Conservation (phyloP, 805 yeast genomes). For the Isabelozyma heimii region DNA sequence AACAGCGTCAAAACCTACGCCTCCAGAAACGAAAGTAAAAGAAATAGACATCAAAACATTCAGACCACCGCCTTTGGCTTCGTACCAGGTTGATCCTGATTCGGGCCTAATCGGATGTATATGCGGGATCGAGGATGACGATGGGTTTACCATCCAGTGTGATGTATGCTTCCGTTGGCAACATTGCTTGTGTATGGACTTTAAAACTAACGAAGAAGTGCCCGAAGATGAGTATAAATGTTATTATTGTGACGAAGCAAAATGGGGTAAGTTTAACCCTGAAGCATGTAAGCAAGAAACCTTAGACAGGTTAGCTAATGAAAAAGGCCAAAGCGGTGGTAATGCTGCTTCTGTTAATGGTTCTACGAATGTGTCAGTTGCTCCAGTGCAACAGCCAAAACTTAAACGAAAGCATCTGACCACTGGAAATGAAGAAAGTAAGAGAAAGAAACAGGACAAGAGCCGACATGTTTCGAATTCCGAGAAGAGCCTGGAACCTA, state of each 20-base stretch:
- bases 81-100: conserved; percentile 73
- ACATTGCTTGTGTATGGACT: conserved; percentile 88
- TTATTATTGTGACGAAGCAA: conserved; percentile 60
- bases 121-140: conserved; percentile 83
- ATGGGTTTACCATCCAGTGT: conserved; percentile 94
- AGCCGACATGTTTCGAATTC: not conserved
- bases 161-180: conserved; percentile 93
- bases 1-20: not conserved
- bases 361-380: conserved; percentile 11
- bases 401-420: conserved; percentile 15
- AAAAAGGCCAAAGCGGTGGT: conserved; percentile 7
- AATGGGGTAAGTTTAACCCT: conserved; percentile 45
- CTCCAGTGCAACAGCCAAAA: not conserved
- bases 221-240: conserved; percentile 80
- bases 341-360: conserved; percentile 4
- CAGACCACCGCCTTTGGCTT: conserved; percentile 30
- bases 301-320: conserved; percentile 26
- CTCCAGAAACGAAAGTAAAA: not conserved
- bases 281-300: conserved; percentile 29
- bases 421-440: conserved; percentile 31
- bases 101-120: conserved; percentile 86
- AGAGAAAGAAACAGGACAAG: conserved; percentile 20
- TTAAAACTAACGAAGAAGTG: conserved; percentile 64
- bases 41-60: not conserved
- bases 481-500: not conserved